Evolutionary conservation across 768 basidiomycete species (phyloP), one percentile per base, ranked within the genome.

Genomic region (Suillus plorans): DNA sequence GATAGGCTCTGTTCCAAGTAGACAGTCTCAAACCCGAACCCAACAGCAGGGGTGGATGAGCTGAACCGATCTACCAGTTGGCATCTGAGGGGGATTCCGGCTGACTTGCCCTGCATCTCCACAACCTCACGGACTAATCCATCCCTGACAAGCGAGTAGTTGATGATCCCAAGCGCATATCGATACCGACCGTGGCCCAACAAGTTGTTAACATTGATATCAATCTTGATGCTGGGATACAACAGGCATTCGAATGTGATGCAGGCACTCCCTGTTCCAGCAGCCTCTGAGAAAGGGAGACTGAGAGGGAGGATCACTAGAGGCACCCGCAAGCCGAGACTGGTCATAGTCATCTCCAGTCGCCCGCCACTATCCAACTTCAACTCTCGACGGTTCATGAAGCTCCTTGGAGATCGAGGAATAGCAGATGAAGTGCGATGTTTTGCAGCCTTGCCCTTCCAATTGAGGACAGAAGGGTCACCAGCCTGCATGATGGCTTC

Each of bases 401-500:
- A 53, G 52, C 31, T 53, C 5, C 2, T 53, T 12, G 52, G 52
- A 18, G 52, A 53, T 34, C 52, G 52, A 34, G 52, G 52, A 6
- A 53, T 53, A 20, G 31, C 52, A 34, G 20, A 10, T 12, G 52
- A 53, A 31, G 18, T 53, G 31, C 20, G 52, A 20, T 53, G 52
- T 20, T 31, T 34, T 34, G 52, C 52, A 53, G 52, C 31, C 2
- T 2, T 4, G 5, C 52, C 52, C 52, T 53, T 53, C 65, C 65
- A 66, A 16, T 64, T 63, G 5, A 66, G 61, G 37, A 66, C 55
- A 16, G 42, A 45, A 34, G 36, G 56, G 50, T 66, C 45, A 28
- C 47, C 61, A 8, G 42, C 25, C 22, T 63, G 65, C 25, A 66
- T 53, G n/a, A 66, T 56, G 28, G 63, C 65, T 22, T 64, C n/a